phyloP scores from a whole-genome alignment of 495 filamentous ascomycete genomes.

The Penicillium canescens region DNA sequence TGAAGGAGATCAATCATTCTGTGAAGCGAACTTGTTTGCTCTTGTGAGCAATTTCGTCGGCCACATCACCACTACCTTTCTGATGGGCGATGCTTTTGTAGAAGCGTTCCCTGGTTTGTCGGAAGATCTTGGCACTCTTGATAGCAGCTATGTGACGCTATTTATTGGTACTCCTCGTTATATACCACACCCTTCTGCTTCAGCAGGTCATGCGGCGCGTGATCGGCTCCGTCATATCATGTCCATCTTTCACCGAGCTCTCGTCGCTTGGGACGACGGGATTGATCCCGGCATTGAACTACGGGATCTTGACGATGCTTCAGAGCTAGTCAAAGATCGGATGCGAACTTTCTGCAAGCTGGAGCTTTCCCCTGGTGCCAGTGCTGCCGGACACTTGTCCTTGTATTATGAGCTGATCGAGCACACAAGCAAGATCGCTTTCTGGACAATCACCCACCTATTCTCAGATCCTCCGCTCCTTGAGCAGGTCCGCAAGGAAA shows the following conservation, averaged over 20 bases:
- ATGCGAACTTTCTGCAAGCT: constrained; percentile 37
- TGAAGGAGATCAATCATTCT: constrained; percentile 30
- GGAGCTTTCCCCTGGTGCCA: constrained; percentile 30
- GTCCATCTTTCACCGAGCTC: constrained; percentile 48
- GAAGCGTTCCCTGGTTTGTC: constrained; percentile 55
- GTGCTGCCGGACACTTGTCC: constrained; percentile 37
- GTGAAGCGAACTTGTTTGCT: constrained; percentile 52
- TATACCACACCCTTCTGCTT: constrained; percentile 49
- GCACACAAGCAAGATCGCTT: constrained; percentile 51
- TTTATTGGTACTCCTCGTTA: constrained; percentile 53
- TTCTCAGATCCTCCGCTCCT: constrained; percentile 46
- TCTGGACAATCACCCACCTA: constrained; percentile 59
- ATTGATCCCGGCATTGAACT: constrained; percentile 46
- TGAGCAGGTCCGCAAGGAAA: constrained; percentile 53
- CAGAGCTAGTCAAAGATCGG: constrained; percentile 46
- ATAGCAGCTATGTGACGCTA: constrained; percentile 52
- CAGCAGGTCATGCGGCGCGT: constrained; percentile 53
- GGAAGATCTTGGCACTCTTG: constrained; percentile 55
- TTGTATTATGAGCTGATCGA: constrained; percentile 56
- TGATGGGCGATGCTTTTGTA: constrained; percentile 57
- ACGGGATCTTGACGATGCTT: constrained; percentile 55
- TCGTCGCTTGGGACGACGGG: constrained; percentile 46
- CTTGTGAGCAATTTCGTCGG: constrained; percentile 58
- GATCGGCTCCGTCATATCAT: constrained; percentile 49
- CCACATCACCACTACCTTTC: constrained; percentile 44